Base-by-base conservation (phyloP, 495 filamentous ascomycete genomes). In the Xylaria sp. region DNA sequence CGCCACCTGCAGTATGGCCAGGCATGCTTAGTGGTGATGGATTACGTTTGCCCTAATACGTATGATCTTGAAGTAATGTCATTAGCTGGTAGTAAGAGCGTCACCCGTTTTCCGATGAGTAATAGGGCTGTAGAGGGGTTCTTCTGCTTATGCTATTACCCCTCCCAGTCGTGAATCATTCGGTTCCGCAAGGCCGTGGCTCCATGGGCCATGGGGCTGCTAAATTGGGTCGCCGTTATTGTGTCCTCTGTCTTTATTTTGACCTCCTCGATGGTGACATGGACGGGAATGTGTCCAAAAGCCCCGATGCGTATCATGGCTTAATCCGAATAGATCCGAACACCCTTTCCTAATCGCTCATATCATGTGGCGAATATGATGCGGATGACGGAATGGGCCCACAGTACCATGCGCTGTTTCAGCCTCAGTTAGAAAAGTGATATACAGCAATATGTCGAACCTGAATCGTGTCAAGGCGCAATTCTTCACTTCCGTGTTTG, bases 1-100 rank as follows among this genome's bases (percentile, higher is more conserved):
- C 33, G 33, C 64, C 64, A 55, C 48, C 46, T 24, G 64, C 33
- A 31, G 29, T 31, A 44, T 66, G 41, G 40, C 19, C 44, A 11
- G 44, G 12, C 24, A 68, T 46, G 59, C 14, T 29, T 15, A 24
- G 40, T 14, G 29, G 41, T 66, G 29, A 53, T 4, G 17, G 63
- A 52, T 66, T 26, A 66, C 46, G 63, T 52, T 26, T 8, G 29
- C 29, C 41, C 26, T 46, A 15, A 61, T 40, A 61, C 21, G 61
- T 33, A 64, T 33, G 61, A 48, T 43, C 41, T 64, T 35, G 41
- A 48, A 11, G 29, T 35, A 58, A 29, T 17, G n/a, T n/a, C n/a
- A n/a, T n/a, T n/a, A 24, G 61, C 11, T 5, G 40, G 37, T 6
- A 24, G 37, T 33, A 24, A 6, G 7, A 58, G 29, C 55, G 24